Evolutionary conservation across 345 rosid genomes (phyloP).

Genomic region (Eucalyptus sp.): DNA sequence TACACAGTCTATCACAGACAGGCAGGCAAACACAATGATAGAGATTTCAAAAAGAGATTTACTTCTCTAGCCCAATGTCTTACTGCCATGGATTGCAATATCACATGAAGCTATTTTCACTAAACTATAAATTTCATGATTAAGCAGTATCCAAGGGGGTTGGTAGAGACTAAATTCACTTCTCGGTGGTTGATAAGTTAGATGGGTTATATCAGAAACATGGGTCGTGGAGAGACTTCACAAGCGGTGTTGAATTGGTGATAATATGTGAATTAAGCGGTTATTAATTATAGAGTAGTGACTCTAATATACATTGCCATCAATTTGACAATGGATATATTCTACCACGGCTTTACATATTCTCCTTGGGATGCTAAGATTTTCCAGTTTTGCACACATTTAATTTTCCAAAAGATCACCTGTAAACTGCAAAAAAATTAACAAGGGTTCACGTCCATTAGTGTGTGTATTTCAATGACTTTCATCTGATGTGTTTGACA

Average conservation of each 20-base stretch:
- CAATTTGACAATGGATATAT: neutral
- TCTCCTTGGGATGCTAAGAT: neutral
- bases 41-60: neutral
- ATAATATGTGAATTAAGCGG: neutral
- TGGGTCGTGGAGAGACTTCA: neutral
- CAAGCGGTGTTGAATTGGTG: neutral
- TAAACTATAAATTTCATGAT: neutral
- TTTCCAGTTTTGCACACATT: neutral
- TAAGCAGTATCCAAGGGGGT: neutral
- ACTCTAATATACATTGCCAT: neutral
- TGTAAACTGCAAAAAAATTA: neutral
- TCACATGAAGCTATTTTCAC: neutral
- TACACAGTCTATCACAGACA: neutral
- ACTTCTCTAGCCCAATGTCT: neutral
- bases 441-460: neutral
- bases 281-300: neutral
- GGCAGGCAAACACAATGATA: neutral
- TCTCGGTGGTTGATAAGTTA: neutral
- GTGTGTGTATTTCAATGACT: neutral
- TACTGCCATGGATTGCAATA: neutral
- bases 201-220: neutral
- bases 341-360: neutral
- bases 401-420: neutral
- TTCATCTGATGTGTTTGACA: neutral
- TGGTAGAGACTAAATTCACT: neutral